These are phyloP conservation scores for Thermoascus crustaceus DNA, from an alignment of 2,329 filamentous ascomycete genomes.

Conservation along the genomic window DNA sequence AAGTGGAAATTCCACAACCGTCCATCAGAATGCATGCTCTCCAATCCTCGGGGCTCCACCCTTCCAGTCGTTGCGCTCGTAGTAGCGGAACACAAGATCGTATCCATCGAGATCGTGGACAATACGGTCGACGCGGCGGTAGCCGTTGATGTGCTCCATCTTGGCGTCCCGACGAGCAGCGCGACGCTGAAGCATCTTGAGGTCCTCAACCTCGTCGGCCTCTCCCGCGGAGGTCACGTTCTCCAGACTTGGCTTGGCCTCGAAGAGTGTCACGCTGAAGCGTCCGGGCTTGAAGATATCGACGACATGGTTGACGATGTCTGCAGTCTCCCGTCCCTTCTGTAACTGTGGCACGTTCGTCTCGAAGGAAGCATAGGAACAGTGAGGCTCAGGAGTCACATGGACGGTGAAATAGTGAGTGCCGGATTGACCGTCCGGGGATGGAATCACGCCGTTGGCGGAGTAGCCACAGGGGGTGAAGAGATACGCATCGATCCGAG, in stretches of 20 bases:
- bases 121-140: constrained; percentile 84
- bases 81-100: constrained; percentile 92
- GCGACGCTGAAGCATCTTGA: constrained; percentile 36
- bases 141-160: constrained; percentile 76
- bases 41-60: constrained; percentile 56
- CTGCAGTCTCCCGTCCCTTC: constrained; percentile 76
- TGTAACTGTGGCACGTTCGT: constrained; percentile 91
- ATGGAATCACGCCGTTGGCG: constrained; percentile 88
- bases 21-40: constrained; percentile 33
- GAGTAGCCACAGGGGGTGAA: constrained; percentile 97
- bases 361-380: constrained; percentile 96
- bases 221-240: constrained; percentile 22
- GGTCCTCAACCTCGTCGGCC: constrained; percentile 22
- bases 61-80: constrained; percentile 78
- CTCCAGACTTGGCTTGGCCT: constrained; percentile 60
- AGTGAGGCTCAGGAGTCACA: constrained; percentile 93
- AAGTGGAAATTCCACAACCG: background rate
- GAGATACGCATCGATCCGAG: constrained; percentile 88
- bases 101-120: constrained; percentile 97
- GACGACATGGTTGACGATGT: constrained; percentile 89
- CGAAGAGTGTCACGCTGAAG: constrained; percentile 94
- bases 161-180: constrained; percentile 39
- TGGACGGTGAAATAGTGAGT: constrained; percentile 97
- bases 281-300: constrained; percentile 95
- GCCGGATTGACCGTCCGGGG: constrained; percentile 51